A percentile compares a stretch with the other conserved stretches of the same genome.
Evolutionary conservation across 805 yeast genomes (phyloP).

Genomic region (Debaryomyces maramus): DNA sequence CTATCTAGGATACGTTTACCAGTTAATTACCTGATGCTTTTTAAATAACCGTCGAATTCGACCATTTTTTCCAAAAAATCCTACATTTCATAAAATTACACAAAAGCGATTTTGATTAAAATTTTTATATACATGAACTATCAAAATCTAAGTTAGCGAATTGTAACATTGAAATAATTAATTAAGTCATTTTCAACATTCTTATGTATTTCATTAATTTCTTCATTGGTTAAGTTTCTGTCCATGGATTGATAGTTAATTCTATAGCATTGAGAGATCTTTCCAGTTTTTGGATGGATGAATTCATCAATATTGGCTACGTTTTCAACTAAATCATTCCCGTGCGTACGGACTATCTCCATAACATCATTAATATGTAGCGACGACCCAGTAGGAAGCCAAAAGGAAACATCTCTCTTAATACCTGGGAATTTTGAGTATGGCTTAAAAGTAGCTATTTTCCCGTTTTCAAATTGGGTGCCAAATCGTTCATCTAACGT

Average conservation of each 20-base stretch:
- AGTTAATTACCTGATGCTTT: too few species aligned
- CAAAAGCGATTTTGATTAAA: slow-evolving; percentile 1
- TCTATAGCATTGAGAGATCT: slow-evolving; percentile 81
- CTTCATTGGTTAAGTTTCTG: slow-evolving; percentile 81
- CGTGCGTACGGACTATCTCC: slow-evolving; percentile 84
- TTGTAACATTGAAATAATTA: slow-evolving; percentile 52
- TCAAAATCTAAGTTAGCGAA: slow-evolving; percentile 36
- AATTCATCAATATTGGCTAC: slow-evolving; percentile 82
- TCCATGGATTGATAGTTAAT: slow-evolving; percentile 96
- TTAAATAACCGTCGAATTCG: neutral
- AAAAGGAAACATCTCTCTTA: slow-evolving; percentile 84
- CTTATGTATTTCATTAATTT: slow-evolving; percentile 73
- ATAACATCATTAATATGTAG: slow-evolving; percentile 88
- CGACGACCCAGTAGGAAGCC: slow-evolving; percentile 58
- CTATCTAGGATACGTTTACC: too few species aligned
- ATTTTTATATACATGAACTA: slow-evolving; percentile 5
- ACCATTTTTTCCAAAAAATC: neutral
- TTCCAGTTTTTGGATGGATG: slow-evolving; percentile 77
- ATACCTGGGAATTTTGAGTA: slow-evolving; percentile 92
- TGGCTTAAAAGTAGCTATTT: slow-evolving; percentile 74
- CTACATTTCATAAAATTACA: slow-evolving; percentile 3
- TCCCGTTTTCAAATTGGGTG: slow-evolving; percentile 65
- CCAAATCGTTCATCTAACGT: slow-evolving; percentile 74
- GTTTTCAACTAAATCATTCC: slow-evolving; percentile 87
- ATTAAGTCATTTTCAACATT: slow-evolving; percentile 60